These are phyloP conservation scores for Suhomyces xylopsoci DNA, from an alignment of 805 yeast species.

Conservation along the genomic window DNA sequence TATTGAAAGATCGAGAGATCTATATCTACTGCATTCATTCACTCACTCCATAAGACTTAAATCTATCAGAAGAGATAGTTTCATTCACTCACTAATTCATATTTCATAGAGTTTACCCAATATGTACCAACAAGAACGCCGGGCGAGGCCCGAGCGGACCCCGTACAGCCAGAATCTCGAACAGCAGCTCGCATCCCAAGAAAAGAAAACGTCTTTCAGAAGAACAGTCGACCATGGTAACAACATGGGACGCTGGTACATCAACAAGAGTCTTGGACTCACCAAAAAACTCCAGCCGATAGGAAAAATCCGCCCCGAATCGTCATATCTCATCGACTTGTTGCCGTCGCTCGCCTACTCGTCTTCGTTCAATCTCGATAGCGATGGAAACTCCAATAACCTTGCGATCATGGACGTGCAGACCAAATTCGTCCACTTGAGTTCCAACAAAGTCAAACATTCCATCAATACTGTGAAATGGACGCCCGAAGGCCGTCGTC, in stretches of 20 bases:
- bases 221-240: slow-evolving; percentile 79
- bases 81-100: neutral
- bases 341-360: slow-evolving; percentile 65
- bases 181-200: slow-evolving; percentile 45
- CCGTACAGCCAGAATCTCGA: slow-evolving; percentile 34
- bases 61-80: neutral
- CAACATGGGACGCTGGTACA: slow-evolving; percentile 61
- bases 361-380: slow-evolving; percentile 25
- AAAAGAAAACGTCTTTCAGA: slow-evolving; percentile 53
- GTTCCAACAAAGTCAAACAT: slow-evolving; percentile 88
- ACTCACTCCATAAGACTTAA: neutral
- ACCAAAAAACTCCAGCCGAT: slow-evolving; percentile 29
- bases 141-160: neutral
- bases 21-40: neutral
- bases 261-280: slow-evolving; percentile 44
- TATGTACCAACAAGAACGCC: neutral
- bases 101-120: neutral
- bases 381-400: slow-evolving; percentile 24
- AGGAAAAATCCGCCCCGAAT: slow-evolving; percentile 64
- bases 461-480: slow-evolving; percentile 86
- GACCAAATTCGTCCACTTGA: slow-evolving; percentile 83
- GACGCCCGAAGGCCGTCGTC: slow-evolving; percentile 95
- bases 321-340: slow-evolving; percentile 59
- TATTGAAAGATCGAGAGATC: too few species aligned
- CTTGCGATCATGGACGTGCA: slow-evolving; percentile 60